Conservation (phyloP, 2,329 filamentous ascomycete species). For the Colletotrichum theobromicola region DNA sequence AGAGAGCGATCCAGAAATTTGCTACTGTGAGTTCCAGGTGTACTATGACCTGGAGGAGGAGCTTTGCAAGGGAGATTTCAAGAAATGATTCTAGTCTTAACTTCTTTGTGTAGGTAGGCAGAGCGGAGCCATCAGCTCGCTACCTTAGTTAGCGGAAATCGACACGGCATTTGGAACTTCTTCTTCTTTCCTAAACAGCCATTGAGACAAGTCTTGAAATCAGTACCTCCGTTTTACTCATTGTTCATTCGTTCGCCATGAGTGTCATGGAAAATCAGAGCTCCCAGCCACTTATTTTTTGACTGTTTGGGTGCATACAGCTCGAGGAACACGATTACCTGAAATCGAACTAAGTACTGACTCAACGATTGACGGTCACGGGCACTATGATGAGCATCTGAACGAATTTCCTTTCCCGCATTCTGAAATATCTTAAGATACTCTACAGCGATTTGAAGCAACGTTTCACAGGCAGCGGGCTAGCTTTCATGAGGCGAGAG, state of each 20-base stretch:
- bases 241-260: not conserved
- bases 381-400: not conserved
- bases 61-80: constrained; percentile 7
- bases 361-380: not conserved
- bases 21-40: constrained; percentile 24
- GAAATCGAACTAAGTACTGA: not conserved
- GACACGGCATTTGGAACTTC: not conserved
- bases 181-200: not conserved
- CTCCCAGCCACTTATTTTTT: too few species aligned
- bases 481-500: not conserved
- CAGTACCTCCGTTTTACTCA: not conserved
- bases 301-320: not conserved
- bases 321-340: not conserved
- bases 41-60: constrained; percentile 23
- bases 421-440: not conserved
- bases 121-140: not conserved
- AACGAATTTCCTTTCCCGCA: not conserved
- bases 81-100: not conserved
- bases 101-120: not conserved
- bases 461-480: not conserved
- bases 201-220: not conserved
- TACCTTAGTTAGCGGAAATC: not conserved
- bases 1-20: constrained; percentile 21
- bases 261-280: not conserved
- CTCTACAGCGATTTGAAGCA: not conserved